Evolutionary conservation across 1,139 yeast species (phyloP), one percentile per base, ranked within the genome.

Genomic region (Candida gigantensis): DNA sequence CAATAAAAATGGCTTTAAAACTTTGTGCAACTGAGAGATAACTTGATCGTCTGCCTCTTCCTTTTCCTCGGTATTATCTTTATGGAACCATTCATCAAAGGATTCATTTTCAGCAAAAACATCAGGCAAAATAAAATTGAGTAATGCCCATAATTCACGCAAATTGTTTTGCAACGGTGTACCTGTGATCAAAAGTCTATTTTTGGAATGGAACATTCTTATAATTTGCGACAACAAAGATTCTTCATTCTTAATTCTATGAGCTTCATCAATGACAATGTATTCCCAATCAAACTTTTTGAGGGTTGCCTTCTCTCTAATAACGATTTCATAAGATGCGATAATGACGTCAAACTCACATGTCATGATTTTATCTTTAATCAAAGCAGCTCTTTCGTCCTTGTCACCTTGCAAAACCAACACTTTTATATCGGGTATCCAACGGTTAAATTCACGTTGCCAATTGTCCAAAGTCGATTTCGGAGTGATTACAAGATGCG

Each of bases 1-100:
- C 44, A 84, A 65, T 31, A 84, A 63, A 52, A 84, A 84, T 6
- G 94, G 94, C 42, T 81, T 77, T 42, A 90, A 70, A 4, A 92
- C 96, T 50, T 89, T 84, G 63, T 90, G 97, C 34, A 92, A 68
- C 62, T 92, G 97, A 49, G 81, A 80, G 14, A 92, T 87, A 4
- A 90, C 83, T 47, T 75, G 75, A 23, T 66, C 68, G 20, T 60
- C 59, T 24, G 60, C 60, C 24, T 60, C 60, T 11, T 54, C 53
- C 7, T 18, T 19, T 14, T 58, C 58, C 5, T 53, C 47, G 16
- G 56, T 60, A 15, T 49, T 52, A 10, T 55, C 53, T 30, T 48
- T 51, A 15, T 63, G 63, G 51, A 84, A 84, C 92, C 90, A 84
- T 41, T 74, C 81, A 54, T 84, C 92, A 54, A 84, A 84, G 0